These are phyloP conservation scores for Vitis hybrid DNA, from an alignment of 177 flowering plant genomes.

Conservation along the genomic window DNA sequence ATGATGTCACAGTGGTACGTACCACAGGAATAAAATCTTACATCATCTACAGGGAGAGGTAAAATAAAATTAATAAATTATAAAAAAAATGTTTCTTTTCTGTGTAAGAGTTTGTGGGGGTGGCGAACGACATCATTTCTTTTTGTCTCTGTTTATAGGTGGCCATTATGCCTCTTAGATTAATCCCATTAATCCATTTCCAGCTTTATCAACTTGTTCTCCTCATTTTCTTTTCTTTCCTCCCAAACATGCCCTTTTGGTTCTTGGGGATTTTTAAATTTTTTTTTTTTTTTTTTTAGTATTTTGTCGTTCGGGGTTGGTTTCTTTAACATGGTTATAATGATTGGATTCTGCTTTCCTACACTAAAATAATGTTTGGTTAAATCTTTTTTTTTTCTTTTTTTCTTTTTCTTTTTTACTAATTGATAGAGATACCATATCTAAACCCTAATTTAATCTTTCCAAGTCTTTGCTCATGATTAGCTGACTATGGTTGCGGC, in stretches of 20 bases:
- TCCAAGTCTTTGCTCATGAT: too few species aligned
- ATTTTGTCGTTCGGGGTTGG: too few species aligned
- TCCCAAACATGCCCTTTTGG: not conserved
- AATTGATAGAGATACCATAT: not conserved
- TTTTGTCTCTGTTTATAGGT: slow-evolving; percentile 43
- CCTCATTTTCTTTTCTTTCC: not conserved
- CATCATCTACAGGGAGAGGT: slow-evolving; percentile 4
- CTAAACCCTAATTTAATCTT: not conserved
- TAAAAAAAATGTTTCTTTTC: too few species aligned
- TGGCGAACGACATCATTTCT: slow-evolving; percentile 42
- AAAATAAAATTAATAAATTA: too few species aligned
- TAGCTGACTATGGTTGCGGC: not conserved
- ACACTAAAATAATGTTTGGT: too few species aligned
- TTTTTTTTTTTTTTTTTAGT: too few species aligned
- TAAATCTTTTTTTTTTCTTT: too few species aligned
- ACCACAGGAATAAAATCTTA: slow-evolving; percentile 17
- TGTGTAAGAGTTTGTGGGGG: slow-evolving; percentile 9
- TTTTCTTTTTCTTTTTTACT: too few species aligned
- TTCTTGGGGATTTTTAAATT: too few species aligned
- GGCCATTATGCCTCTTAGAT: slow-evolving; percentile 27
- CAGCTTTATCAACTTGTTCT: slow-evolving; percentile 8
- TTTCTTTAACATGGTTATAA: too few species aligned
- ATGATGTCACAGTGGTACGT: slow-evolving; percentile 26
- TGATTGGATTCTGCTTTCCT: too few species aligned
- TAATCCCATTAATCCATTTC: not conserved